A percentile compares a stretch with the other conserved stretches of the same genome.
These are phyloP conservation scores for Aspergillus asperescens DNA, from an alignment of 495 filamentous ascomycete genomes.

Conservation along the genomic window DNA sequence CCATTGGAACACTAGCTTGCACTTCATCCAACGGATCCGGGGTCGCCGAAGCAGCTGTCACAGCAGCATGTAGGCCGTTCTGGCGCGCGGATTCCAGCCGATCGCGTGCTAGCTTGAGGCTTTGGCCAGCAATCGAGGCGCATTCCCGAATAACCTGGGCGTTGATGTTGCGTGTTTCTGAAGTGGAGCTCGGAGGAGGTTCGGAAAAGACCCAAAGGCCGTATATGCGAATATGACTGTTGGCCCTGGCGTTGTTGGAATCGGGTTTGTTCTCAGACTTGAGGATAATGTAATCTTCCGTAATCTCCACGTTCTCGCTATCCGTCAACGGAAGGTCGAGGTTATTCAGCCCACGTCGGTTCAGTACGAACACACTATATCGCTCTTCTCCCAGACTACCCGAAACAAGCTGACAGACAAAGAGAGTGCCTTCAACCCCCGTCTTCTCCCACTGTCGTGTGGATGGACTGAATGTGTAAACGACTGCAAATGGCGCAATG, in stretches of 20 bases:
- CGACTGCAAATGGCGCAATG: slow-evolving; percentile 70
- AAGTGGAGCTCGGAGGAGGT: slow-evolving; percentile 48
- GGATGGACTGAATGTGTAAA: slow-evolving; percentile 66
- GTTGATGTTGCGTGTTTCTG: slow-evolving; percentile 44
- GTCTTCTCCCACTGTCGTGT: slow-evolving; percentile 68
- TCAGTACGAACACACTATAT: slow-evolving; percentile 57
- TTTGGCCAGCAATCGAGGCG: slow-evolving; percentile 46
- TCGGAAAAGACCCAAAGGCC: slow-evolving; percentile 65
- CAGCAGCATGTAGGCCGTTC: slow-evolving; percentile 34
- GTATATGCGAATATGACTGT: slow-evolving; percentile 37
- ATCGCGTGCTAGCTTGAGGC: slow-evolving; percentile 39
- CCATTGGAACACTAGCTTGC: slow-evolving; percentile 43
- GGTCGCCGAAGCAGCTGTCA: slow-evolving; percentile 27
- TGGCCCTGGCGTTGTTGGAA: neutral
- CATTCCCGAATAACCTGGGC: slow-evolving; percentile 52
- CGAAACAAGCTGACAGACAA: slow-evolving; percentile 61
- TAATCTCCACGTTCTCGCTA: slow-evolving; percentile 53
- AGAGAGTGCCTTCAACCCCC: slow-evolving; percentile 73
- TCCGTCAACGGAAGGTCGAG: slow-evolving; percentile 49
- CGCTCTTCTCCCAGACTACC: slow-evolving; percentile 42
- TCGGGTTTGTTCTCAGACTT: slow-evolving; percentile 33
- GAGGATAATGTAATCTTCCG: slow-evolving; percentile 57
- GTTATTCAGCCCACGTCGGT: slow-evolving; percentile 56
- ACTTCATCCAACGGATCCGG: slow-evolving; percentile 30
- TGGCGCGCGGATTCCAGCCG: slow-evolving; percentile 37